A percentile compares a stretch with the other conserved stretches of the same genome.
Conservation (phyloP, 805 yeast genomes). For the Starmera quercuum region DNA sequence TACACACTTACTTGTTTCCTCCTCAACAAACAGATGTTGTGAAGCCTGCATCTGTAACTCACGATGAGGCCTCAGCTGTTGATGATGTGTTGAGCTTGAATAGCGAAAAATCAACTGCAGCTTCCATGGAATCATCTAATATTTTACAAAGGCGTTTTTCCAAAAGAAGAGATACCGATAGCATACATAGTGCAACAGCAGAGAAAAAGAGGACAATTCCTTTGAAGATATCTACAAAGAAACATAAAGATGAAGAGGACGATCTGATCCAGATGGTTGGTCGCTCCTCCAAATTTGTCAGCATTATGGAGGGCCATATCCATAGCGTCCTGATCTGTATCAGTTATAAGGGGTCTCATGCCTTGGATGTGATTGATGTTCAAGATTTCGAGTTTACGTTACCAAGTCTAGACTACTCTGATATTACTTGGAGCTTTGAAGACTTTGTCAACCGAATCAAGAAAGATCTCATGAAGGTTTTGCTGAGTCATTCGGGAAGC, state of each 20-base stretch:
- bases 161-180: background rate
- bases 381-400: constrained; percentile 43
- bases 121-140: background rate
- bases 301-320: constrained; percentile 49
- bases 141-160: background rate
- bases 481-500: constrained; percentile 51
- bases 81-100: background rate
- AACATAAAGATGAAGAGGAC: constrained; percentile 7
- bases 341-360: constrained; percentile 62
- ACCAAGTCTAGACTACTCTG: constrained; percentile 39
- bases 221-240: background rate
- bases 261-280: constrained; percentile 56
- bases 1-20: constrained; percentile 44
- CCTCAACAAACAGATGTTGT: constrained; percentile 7
- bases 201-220: background rate
- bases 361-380: constrained; percentile 48
- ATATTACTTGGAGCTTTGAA: constrained; percentile 49
- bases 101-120: background rate
- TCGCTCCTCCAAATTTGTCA: constrained; percentile 63
- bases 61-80: background rate
- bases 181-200: background rate
- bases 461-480: constrained; percentile 47
- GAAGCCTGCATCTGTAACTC: background rate
- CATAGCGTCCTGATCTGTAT: constrained; percentile 43
- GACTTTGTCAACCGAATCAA: constrained; percentile 46